These are phyloP conservation scores for Penicillium arizonense DNA, from an alignment of 495 filamentous ascomycete species.

Conservation along the genomic window DNA sequence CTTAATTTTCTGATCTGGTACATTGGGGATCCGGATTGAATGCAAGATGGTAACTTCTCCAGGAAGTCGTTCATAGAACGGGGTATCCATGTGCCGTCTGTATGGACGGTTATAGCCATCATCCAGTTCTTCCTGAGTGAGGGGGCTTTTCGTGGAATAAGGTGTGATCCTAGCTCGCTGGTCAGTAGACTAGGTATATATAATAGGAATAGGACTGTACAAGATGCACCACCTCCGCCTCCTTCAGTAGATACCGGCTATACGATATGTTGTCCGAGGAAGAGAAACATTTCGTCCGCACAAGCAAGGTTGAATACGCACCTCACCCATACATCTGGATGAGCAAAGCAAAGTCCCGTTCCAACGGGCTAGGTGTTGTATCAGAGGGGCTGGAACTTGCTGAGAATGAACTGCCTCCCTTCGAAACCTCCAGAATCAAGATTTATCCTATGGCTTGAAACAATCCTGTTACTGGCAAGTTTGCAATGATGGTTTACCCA, in stretches of 20 bases:
- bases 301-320: conserved; percentile 62
- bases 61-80: conserved; percentile 11
- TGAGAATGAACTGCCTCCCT: conserved; percentile 52
- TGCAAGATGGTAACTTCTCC: conserved; percentile 14
- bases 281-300: conserved; percentile 60
- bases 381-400: conserved; percentile 57
- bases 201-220: neutral
- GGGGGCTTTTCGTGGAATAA: conserved; percentile 6
- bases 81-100: conserved; percentile 15
- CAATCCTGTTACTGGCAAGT: conserved; percentile 60
- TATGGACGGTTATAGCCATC: conserved; percentile 9
- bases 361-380: conserved; percentile 62
- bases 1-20: conserved; percentile 11
- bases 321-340: conserved; percentile 77
- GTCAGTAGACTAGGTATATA: neutral
- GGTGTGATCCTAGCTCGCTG: conserved; percentile 4
- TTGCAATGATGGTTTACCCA: conserved; percentile 66
- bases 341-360: conserved; percentile 56
- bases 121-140: neutral
- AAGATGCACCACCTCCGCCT: conserved; percentile 38
- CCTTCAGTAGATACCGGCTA: conserved; percentile 61
- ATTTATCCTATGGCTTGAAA: conserved; percentile 67
- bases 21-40: conserved; percentile 10
- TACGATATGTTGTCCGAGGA: conserved; percentile 56
- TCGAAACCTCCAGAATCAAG: conserved; percentile 59